Evolutionary conservation across 2,329 filamentous ascomycete species (phyloP), one percentile per base, ranked within the genome.

Genomic region (Chrysoporthe deuterocubensis): DNA sequence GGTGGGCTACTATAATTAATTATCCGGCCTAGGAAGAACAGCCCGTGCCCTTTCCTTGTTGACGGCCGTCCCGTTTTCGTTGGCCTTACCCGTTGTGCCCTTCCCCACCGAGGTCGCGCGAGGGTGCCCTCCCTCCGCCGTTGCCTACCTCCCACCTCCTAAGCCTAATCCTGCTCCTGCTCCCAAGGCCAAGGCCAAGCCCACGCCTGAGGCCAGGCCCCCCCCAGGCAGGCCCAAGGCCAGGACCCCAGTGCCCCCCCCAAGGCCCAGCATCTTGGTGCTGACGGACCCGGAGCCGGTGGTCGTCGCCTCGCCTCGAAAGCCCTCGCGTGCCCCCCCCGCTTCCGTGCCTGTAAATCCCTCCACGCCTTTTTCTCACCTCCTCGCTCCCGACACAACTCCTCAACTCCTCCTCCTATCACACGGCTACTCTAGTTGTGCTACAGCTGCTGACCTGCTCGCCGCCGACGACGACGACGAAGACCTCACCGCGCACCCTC

Each of bases 221-320:
- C 26, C 26, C 26, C 26, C 26, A 26, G n/a, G n/a, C n/a, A n/a
- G n/a, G n/a, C n/a, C n/a, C n/a, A n/a, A 26, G 26, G 26, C 26
- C 26, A 26, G 26, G 26, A 2, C 26, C 26, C 26, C 26, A n/a
- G n/a, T n/a, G n/a, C n/a, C 21, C 26, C 26, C 26, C 26, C 26
- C 26, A 2, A 26, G 26, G 46, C 46, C 46, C 37, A 40, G 37
- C 6, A 2, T 40, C 6, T 9, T 40, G 37, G 6, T 26, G 57
- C 57, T 60, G 57, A 60, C 57, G 42, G 59, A 32, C 59, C 59
- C 59, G 42, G 59, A 61, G 26, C 59, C 59, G 59, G 59, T 26
- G 26, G 26, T 26, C 26, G 26, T 61, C 59, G 59, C 43, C 43
- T 46, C 26, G 50, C 50, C 50, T 26, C 34, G 54, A 57, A 48